Percentiles rank a stretch among this genome's conserved stretches.
Evolutionary conservation across 257 asterid genomes (phyloP).

Genomic region (Jacaranda copaia): DNA sequence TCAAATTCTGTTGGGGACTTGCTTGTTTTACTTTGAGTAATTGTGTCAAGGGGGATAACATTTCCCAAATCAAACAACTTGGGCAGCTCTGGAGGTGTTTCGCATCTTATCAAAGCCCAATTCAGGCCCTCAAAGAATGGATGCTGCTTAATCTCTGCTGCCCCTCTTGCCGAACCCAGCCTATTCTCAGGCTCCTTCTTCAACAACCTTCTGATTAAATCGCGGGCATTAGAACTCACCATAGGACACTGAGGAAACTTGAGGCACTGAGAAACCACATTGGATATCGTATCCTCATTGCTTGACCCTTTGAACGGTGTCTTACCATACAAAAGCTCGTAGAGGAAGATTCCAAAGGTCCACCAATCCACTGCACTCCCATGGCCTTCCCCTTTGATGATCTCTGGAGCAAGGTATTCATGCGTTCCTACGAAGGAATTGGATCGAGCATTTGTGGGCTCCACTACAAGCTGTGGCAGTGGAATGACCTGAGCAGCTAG

Average conservation of each 20-base stretch:
- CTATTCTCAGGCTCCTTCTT: slow-evolving; percentile 77
- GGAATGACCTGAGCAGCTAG: slow-evolving; percentile 54
- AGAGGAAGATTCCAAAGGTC: slow-evolving; percentile 77
- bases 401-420: slow-evolving; percentile 94
- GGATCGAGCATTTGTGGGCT: slow-evolving; percentile 81
- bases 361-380: slow-evolving; percentile 98
- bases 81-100: slow-evolving; percentile 79
- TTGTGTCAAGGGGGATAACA: slow-evolving; percentile 25
- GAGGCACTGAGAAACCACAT: slow-evolving; percentile 69
- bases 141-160: slow-evolving; percentile 80
- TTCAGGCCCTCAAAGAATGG: slow-evolving; percentile 82
- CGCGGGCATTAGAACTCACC: slow-evolving; percentile 69
- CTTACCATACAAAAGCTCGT: slow-evolving; percentile 78
- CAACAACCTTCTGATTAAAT: slow-evolving; percentile 63
- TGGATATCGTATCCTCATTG: slow-evolving; percentile 75
- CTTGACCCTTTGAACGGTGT: slow-evolving; percentile 80
- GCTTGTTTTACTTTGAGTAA: slow-evolving; percentile 27
- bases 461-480: slow-evolving; percentile 80
- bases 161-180: slow-evolving; percentile 76
- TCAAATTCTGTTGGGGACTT: slow-evolving; percentile 37
- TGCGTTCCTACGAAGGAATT: slow-evolving; percentile 92
- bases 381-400: slow-evolving; percentile 87
- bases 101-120: slow-evolving; percentile 82
- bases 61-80: slow-evolving; percentile 54
- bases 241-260: slow-evolving; percentile 68